These are phyloP conservation scores for Gremmenia infestans DNA, from an alignment of 2,329 filamentous ascomycete genomes.

Conservation along the genomic window DNA sequence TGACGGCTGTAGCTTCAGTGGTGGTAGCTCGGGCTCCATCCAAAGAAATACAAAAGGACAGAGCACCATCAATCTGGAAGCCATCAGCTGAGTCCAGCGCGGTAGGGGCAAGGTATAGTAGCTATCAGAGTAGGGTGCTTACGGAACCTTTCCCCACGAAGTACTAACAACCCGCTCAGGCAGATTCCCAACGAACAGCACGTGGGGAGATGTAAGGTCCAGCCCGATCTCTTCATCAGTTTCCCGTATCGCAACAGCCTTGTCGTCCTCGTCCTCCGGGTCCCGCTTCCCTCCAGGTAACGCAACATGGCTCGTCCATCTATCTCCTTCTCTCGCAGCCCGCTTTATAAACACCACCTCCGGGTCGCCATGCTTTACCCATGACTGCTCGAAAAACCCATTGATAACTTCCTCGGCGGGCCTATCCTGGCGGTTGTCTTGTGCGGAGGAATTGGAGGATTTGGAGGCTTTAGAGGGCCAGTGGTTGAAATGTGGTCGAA, in stretches of 20 bases:
- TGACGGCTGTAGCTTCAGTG: conserved; percentile 58
- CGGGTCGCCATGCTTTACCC: conserved; percentile 61
- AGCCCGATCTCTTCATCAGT: conserved; percentile 62
- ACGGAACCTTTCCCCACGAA: conserved; percentile 61
- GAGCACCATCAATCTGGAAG: conserved; percentile 57
- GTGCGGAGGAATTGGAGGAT: conserved; percentile 5
- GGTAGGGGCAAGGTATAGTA: not conserved
- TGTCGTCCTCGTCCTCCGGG: conserved; percentile 57
- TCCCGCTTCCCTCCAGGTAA: conserved; percentile 64
- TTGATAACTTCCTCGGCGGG: conserved; percentile 40
- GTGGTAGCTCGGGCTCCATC: conserved; percentile 49
- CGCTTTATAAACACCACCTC: conserved; percentile 70
- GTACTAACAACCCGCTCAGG: conserved; percentile 62
- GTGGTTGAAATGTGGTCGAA: conserved; percentile 52
- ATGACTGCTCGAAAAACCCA: conserved; percentile 57
- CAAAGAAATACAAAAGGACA: conserved; percentile 64
- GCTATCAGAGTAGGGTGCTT: conserved; percentile 25
- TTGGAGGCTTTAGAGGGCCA: conserved; percentile 37
- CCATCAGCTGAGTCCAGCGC: conserved; percentile 14
- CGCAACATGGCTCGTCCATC: conserved; percentile 66
- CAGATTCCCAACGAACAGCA: conserved; percentile 52
- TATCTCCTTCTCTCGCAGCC: conserved; percentile 57
- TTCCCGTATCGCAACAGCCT: conserved; percentile 58
- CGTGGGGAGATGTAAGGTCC: conserved; percentile 46
- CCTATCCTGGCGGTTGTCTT: not conserved